These are phyloP conservation scores for Spathaspora sp. DNA, from an alignment of 805 yeast species.

Conservation along the genomic window DNA sequence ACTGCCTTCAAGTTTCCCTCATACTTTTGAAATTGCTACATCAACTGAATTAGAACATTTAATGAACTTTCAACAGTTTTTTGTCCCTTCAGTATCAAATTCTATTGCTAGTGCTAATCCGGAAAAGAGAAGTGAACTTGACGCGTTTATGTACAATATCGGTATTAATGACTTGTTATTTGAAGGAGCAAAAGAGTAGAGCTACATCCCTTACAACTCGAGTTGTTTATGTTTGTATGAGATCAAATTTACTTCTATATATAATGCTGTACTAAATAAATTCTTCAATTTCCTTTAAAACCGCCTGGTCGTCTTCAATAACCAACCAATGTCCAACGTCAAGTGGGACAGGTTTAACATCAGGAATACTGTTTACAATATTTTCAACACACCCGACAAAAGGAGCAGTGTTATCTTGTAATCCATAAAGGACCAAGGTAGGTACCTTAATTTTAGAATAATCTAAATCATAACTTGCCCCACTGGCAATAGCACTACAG, in stretches of 20 bases:
- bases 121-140: conserved; percentile 2
- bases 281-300: background rate
- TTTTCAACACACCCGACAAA: conserved; percentile 7
- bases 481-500: conserved; percentile 9
- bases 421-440: conserved; percentile 9
- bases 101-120: background rate
- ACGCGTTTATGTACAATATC: conserved; percentile 13
- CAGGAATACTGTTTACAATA: conserved; percentile 3
- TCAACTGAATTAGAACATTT: conserved; percentile 7
- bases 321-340: conserved; percentile 12
- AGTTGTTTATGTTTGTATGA: too few species aligned
- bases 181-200: conserved; percentile 2
- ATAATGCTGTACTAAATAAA: conserved; percentile 1
- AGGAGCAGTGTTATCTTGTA: conserved; percentile 10
- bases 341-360: background rate
- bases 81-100: conserved; percentile 10
- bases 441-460: conserved; percentile 5
- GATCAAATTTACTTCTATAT: background rate
- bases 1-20: conserved; percentile 3
- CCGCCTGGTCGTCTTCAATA: conserved; percentile 8
- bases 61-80: conserved; percentile 14
- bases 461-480: conserved; percentile 5
- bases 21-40: conserved; percentile 4
- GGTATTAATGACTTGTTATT: conserved; percentile 15
- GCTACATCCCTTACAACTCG: too few species aligned